Evolutionary conservation across 805 yeast genomes (phyloP), one percentile per base, ranked within the genome.

Genomic region (Spathaspora boniae): DNA sequence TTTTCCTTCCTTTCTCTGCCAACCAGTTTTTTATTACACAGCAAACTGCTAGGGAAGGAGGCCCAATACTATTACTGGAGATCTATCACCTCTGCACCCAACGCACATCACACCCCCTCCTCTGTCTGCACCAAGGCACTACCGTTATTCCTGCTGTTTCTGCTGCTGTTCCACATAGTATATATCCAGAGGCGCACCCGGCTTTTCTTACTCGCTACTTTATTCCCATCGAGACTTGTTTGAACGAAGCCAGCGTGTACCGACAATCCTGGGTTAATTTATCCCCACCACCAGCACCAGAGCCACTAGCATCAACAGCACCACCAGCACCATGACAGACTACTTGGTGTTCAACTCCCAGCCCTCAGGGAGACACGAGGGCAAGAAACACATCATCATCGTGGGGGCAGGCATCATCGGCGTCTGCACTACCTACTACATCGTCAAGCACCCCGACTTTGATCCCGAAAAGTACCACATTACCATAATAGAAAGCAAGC

Each of bases 331-430:
- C 9, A 26, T 26, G 65, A 36, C 57, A 11, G 65, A 56, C 31
- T 56, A 54, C 36, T 44, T 64, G 31, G 53, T 56, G 31, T 59
- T 59, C 38, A 55, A 53, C 21, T 51, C 74, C 3, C 52, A 47
- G 25, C 74, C 78, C 8, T 66, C 76, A 2, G 74, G 74, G 12
- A 64, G 57, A 33, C 75, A 70, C 34, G 61, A 73, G 43, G 82
- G 78, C 16, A 85, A 84, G 51, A 73, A 79, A 23, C 94, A 86
- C 54, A 85, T 85, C 39, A 74, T 86, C 41, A 82, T 87, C 29
- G 93, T 86, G 16, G 96, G 96, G 16, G 98, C 96, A 0, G 98
- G 98, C 16, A 91, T 91, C 49, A 84, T 91, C 25, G 98, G 98
- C 25, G 95, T 87, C 6, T 86, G 96, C 55, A 86, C 93, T 1